Percentiles rank a stretch among this genome's conserved stretches.
Evolutionary conservation across 805 yeast species (phyloP).

Genomic region (Suhomyces pyralidae): DNA sequence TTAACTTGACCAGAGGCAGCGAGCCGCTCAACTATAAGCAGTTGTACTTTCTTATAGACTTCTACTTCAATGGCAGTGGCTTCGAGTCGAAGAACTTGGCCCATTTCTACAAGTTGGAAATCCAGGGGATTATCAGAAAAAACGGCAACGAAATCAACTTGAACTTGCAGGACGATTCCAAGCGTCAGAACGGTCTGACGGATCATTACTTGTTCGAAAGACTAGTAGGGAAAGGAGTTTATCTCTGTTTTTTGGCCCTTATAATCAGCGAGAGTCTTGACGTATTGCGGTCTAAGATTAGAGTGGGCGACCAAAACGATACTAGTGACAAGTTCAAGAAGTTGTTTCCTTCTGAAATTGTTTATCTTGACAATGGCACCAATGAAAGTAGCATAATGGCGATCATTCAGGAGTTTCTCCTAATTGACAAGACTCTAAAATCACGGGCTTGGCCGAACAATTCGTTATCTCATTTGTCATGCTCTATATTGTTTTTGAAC

Average conservation of each 20-base stretch:
- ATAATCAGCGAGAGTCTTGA: slow-evolving; percentile 32
- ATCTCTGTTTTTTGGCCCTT: slow-evolving; percentile 27
- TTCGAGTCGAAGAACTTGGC: slow-evolving; percentile 24
- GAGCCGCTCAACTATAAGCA: slow-evolving; percentile 20
- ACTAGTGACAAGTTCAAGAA: slow-evolving; percentile 13
- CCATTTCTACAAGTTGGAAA: slow-evolving; percentile 23
- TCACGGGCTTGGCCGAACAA: background rate
- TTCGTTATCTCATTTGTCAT: slow-evolving; percentile 17
- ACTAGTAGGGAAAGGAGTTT: slow-evolving; percentile 25
- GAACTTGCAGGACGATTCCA: slow-evolving; percentile 1
- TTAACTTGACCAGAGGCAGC: slow-evolving; percentile 16
- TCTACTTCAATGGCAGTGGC: slow-evolving; percentile 21
- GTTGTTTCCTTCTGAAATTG: slow-evolving; percentile 25
- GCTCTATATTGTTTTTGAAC: slow-evolving; percentile 22
- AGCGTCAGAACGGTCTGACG: slow-evolving; percentile 2
- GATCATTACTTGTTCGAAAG: slow-evolving; percentile 16
- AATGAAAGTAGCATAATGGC: slow-evolving; percentile 11
- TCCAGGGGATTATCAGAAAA: slow-evolving; percentile 15
- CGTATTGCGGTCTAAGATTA: slow-evolving; percentile 11
- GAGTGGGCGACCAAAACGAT: background rate
- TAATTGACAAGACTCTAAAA: background rate
- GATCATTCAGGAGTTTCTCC: slow-evolving; percentile 12
- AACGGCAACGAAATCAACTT: slow-evolving; percentile 15
- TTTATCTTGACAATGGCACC: slow-evolving; percentile 14
- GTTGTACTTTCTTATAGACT: slow-evolving; percentile 28